Evolutionary conservation across 1,284 basidiomycete species (phyloP).

Genomic region (Microstroma glucosiphilum): DNA sequence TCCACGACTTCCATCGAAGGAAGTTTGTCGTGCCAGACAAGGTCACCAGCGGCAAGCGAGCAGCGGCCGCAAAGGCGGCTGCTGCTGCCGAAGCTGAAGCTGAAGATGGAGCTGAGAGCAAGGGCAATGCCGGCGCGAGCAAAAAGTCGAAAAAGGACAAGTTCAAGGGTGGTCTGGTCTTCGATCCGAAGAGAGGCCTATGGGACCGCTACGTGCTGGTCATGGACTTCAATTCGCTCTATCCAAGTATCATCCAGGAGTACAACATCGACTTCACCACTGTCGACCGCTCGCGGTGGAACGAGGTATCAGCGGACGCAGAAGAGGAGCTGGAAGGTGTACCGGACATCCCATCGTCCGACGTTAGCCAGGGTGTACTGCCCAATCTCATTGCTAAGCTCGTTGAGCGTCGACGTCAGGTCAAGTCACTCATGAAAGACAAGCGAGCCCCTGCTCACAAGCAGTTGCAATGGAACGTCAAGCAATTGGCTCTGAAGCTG

Average conservation of each 20-base stretch:
- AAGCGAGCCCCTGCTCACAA: constrained; percentile 68
- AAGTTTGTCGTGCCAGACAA: constrained; percentile 98
- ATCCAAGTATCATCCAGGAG: constrained; percentile 98
- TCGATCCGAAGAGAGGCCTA: constrained; percentile 89
- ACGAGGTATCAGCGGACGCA: constrained; percentile 1
- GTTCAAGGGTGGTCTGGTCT: constrained; percentile 96
- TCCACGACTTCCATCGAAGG: constrained; percentile 93
- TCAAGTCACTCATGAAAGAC: constrained; percentile 94
- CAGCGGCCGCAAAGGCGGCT: constrained; percentile 53
- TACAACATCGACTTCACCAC: constrained; percentile 99
- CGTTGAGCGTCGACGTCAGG: constrained; percentile 78
- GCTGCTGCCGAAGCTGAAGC: constrained; percentile 58
- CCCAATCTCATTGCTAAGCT: constrained; percentile 92
- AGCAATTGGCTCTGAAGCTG: constrained; percentile 92
- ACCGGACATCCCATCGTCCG: constrained; percentile 74
- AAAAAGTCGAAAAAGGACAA: constrained; percentile 70
- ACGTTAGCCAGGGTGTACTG: constrained; percentile 75
- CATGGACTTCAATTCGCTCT: constrained; percentile 99
- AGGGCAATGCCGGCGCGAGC: constrained; percentile 54
- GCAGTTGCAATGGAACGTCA: constrained; percentile 85
- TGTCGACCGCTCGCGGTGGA: constrained; percentile 59
- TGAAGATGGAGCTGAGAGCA: constrained; percentile 27
- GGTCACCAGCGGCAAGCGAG: constrained; percentile 58
- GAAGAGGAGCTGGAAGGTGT: constrained; percentile 63
- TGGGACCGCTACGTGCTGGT: constrained; percentile 97